These are phyloP conservation scores for Aureobasidium pullulans DNA, from an alignment of 2,329 filamentous ascomycete species.

Conservation along the genomic window DNA sequence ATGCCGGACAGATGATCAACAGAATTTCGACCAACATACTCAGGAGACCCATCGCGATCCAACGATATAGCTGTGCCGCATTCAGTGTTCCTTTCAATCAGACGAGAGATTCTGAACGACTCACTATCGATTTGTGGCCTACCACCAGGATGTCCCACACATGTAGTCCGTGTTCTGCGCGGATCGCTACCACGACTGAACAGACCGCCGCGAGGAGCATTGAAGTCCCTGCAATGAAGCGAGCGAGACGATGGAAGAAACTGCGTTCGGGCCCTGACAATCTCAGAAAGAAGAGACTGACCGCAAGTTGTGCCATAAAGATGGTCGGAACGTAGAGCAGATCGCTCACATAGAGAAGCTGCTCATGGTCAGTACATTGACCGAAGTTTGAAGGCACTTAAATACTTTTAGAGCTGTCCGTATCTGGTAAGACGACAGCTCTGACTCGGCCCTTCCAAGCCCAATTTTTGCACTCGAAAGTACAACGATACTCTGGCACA, in stretches of 20 bases:
- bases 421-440: not conserved
- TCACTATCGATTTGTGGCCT: not conserved
- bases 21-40: not conserved
- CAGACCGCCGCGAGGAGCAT: not conserved
- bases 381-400: not conserved
- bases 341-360: constrained; percentile 7
- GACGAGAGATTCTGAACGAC: not conserved
- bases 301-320: not conserved
- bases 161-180: not conserved
- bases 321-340: not conserved
- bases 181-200: not conserved
- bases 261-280: not conserved
- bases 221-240: not conserved
- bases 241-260: constrained; percentile 4
- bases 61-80: not conserved
- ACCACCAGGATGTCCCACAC: not conserved
- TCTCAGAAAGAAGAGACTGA: constrained; percentile 1
- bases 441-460: not conserved
- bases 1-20: constrained; percentile 3
- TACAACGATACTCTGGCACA: not conserved
- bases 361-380: not conserved
- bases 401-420: not conserved
- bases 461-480: not conserved
- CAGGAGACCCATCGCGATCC: not conserved
- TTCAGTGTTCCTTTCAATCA: not conserved